Conservation (phyloP, 164 flowering plant species). For the Umbellularia californica region DNA sequence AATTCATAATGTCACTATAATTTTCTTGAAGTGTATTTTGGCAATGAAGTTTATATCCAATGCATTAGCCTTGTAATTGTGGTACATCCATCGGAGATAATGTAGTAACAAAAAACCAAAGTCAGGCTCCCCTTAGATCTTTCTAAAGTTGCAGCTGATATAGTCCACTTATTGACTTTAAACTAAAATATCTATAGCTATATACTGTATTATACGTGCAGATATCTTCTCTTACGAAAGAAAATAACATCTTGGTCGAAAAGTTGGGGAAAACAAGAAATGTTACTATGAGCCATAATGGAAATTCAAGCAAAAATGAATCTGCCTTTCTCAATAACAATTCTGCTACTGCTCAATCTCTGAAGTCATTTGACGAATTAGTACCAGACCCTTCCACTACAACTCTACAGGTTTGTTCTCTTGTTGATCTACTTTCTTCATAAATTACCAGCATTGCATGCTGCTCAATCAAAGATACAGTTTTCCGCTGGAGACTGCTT, state of each 20-base stretch:
- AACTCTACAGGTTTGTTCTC: slow-evolving; percentile 32
- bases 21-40: neutral
- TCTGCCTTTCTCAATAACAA: slow-evolving; percentile 15
- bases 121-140: too few species aligned
- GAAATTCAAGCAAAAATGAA: slow-evolving; percentile 17
- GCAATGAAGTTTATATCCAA: neutral
- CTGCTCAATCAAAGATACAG: neutral
- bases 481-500: slow-evolving; percentile 21
- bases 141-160: too few species aligned
- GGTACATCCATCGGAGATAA: too few species aligned
- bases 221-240: slow-evolving; percentile 46
- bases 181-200: neutral
- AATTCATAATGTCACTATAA: too few species aligned
- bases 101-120: too few species aligned
- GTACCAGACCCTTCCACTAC: slow-evolving; percentile 17
- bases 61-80: neutral
- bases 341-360: slow-evolving; percentile 13
- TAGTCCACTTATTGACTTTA: neutral
- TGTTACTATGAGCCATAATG: slow-evolving; percentile 3
- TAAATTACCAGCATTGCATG: neutral
- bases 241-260: slow-evolving; percentile 36
- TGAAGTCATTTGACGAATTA: slow-evolving; percentile 26
- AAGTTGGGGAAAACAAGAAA: slow-evolving; percentile 18
- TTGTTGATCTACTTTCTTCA: neutral
- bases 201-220: slow-evolving; percentile 26